Evolutionary conservation across 2,329 filamentous ascomycete genomes (phyloP).

Genomic region (Aspergillus luchuensis): DNA sequence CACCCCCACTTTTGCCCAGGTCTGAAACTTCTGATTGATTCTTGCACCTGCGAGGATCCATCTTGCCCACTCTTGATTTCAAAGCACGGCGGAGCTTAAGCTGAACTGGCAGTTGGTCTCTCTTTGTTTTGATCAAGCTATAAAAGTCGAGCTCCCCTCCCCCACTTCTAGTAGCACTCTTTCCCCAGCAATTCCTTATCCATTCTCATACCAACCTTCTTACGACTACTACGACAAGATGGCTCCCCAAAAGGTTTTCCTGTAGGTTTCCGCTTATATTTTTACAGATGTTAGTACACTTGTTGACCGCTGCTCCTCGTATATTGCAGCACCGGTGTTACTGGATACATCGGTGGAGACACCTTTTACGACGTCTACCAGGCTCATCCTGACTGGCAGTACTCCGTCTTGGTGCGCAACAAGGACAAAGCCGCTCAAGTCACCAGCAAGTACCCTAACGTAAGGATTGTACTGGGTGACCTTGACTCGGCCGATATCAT

Average conservation of each 20-base stretch:
- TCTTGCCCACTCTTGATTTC: conserved; percentile 27
- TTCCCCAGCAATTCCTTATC: not conserved
- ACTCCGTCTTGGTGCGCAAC: conserved; percentile 48
- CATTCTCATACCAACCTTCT: not conserved
- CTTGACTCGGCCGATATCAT: conserved; percentile 46
- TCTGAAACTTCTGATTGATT: conserved; percentile 1
- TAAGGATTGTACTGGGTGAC: conserved; percentile 47
- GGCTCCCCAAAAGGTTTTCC: conserved; percentile 36
- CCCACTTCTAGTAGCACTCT: not conserved
- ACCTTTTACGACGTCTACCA: conserved; percentile 50
- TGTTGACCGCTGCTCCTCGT: not conserved
- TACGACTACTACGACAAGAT: conserved; percentile 19
- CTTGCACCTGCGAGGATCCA: not conserved
- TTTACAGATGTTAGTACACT: not conserved
- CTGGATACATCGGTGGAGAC: conserved; percentile 58
- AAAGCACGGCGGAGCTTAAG: conserved; percentile 24
- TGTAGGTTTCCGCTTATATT: conserved; percentile 29
- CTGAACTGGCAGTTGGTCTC: conserved; percentile 1
- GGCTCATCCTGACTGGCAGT: conserved; percentile 51
- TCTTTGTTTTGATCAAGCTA: conserved; percentile 1
- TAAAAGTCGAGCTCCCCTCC: not conserved
- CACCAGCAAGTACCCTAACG: conserved; percentile 42
- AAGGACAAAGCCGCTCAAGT: conserved; percentile 46
- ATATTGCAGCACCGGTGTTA: conserved; percentile 49
- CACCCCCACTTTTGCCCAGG: conserved; percentile 14